Evolutionary conservation across 148 eudicot genomes (phyloP).

Genomic region (Polygonum maritimum): DNA sequence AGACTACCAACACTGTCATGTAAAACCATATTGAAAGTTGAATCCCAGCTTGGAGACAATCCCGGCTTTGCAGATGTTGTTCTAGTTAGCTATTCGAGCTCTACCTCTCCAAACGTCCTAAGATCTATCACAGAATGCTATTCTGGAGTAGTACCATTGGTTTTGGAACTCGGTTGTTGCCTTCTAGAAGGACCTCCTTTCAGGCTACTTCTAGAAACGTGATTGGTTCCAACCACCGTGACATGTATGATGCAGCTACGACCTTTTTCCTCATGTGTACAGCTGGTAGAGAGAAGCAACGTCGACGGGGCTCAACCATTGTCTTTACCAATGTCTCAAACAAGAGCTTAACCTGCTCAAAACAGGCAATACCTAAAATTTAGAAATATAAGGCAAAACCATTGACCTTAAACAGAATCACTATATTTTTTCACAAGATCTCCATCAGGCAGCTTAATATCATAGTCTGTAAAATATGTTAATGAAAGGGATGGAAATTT

Average conservation of each 20-base stretch:
- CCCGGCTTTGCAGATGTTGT: slow-evolving; percentile 58
- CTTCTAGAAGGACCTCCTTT: slow-evolving; percentile 49
- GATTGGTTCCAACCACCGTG: slow-evolving; percentile 60
- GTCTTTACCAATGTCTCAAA: slow-evolving; percentile 70
- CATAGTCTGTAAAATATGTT: too few species aligned
- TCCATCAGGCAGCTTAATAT: too few species aligned
- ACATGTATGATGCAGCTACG: slow-evolving; percentile 72
- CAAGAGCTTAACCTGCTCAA: slow-evolving; percentile 62
- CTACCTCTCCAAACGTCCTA: slow-evolving; percentile 87
- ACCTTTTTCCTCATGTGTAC: slow-evolving; percentile 69
- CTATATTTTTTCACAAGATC: too few species aligned
- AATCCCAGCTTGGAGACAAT: slow-evolving; percentile 69
- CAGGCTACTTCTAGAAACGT: slow-evolving; percentile 38
- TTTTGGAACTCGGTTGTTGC: slow-evolving; percentile 22
- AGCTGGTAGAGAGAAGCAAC: slow-evolving; percentile 60
- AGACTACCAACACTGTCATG: slow-evolving; percentile 66
- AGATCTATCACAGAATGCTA: slow-evolving; percentile 39
- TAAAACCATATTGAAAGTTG: slow-evolving; percentile 76
- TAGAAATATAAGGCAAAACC: neutral
- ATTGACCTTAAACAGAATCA: too few species aligned
- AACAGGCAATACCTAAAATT: neutral
- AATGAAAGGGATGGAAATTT: too few species aligned
- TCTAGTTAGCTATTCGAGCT: slow-evolving; percentile 81
- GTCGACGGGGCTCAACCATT: slow-evolving; percentile 98
- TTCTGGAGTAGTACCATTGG: slow-evolving; percentile 26